Evolutionary conservation across 2,329 filamentous ascomycete genomes (phyloP).

Genomic region (Huntiella abstrusa): DNA sequence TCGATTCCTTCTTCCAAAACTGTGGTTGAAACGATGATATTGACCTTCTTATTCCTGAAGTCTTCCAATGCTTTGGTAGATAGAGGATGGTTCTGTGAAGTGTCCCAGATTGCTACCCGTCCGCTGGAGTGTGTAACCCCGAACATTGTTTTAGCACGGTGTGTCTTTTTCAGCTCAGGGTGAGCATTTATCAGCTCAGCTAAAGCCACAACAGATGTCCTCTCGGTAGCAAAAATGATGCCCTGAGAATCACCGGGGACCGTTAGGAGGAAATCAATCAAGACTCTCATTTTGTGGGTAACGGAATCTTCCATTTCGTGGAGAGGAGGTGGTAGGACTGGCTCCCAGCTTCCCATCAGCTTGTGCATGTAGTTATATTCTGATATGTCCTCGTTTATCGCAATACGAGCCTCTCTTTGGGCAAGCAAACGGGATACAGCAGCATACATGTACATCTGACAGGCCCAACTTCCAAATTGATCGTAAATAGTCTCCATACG

Average conservation of each 20-base stretch:
- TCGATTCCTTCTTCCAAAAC: constrained; percentile 53
- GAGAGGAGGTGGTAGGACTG: no score
- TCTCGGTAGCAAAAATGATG: constrained; percentile 49
- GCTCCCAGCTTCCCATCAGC: no score
- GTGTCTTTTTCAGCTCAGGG: constrained; percentile 26
- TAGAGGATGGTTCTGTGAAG: constrained; percentile 15
- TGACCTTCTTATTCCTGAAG: constrained; percentile 35
- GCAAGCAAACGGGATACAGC: constrained; percentile 22
- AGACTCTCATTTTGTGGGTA: constrained; percentile 36
- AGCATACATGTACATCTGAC: constrained; percentile 33
- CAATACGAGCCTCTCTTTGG: no score
- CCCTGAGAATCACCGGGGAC: constrained; percentile 21
- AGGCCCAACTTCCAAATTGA: constrained; percentile 50
- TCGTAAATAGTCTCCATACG: constrained; percentile 30
- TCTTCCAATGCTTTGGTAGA: constrained; percentile 21
- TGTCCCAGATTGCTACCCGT: constrained; percentile 24
- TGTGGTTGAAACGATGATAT: constrained; percentile 42
- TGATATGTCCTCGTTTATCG: no score
- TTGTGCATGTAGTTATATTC: no score
- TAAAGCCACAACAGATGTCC: constrained; percentile 41
- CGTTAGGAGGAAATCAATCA: constrained; percentile 30
- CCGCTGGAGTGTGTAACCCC: constrained; percentile 26
- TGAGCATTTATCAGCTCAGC: constrained; percentile 35
- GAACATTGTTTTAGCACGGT: constrained; percentile 34
- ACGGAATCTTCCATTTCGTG: constrained; percentile 15